Evolutionary conservation across 331 rosid species (phyloP), one percentile per base, ranked within the genome.

Genomic region (Malus hybrid): DNA sequence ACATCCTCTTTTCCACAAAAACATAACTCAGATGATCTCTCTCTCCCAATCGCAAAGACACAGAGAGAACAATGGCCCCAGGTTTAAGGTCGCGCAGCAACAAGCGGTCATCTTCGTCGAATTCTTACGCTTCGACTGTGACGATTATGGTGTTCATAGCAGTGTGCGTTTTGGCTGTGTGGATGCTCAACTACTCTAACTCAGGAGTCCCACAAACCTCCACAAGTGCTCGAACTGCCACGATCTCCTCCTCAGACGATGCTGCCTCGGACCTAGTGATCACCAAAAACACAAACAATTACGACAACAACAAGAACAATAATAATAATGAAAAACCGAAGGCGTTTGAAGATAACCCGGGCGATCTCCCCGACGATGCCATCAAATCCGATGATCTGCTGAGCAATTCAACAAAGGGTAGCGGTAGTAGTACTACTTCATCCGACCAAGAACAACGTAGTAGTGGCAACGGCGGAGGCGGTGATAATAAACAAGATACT

Each of bases 341-440:
- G 7, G 75, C 80, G 1, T 88, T 77, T 6, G 95, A 88, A 71
- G 97, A 87, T 72, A 89, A 85, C 75, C 90, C 95, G 1, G 90
- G 93, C 18, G 86, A 92, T 63, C 90, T 91, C 33, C 97, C 97
- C 0, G 89, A 85, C 4, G 99, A 92, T 60, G 95, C 93, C 73
- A 85, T 94, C 9, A 90, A 81, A 55, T 48, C 82, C 1, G 97
- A 86, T 22, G 92, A 90, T 48, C 63, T 9, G 29, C n/a, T 2
- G 26, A 56, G 4, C 73, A 73, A 33, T 32, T 22, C 63, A 19
- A 22, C 81, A 14, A 75, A 75, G 63, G 78, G 52, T 16, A 62
- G 66, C 7, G 33, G 66, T 33, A 15, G n/a, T 36, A 36, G 42
- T 8, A 36, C 42, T 8, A 7, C 42, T 36, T 36, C 42, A 36